Conservation (phyloP, 2,329 filamentous ascomycete genomes). For the Sarocladiaceae sp. region DNA sequence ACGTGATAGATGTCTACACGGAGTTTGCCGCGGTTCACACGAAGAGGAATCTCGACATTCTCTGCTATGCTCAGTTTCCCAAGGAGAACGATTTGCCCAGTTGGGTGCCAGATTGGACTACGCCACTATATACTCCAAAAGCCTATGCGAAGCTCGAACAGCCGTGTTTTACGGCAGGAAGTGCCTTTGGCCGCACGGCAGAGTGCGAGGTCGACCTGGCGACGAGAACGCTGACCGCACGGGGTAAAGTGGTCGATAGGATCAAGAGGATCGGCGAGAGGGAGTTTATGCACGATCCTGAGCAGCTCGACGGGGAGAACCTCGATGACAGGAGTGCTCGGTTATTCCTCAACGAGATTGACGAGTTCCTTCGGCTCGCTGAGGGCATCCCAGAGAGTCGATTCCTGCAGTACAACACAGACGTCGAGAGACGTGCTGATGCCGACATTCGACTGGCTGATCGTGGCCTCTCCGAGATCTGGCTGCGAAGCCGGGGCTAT, state of each 20-base stretch:
- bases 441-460: slow-evolving; percentile 2
- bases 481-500: neutral
- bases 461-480: neutral
- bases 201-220: slow-evolving; percentile 9
- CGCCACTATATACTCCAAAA: slow-evolving; percentile 20
- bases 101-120: slow-evolving; percentile 31
- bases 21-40: slow-evolving; percentile 19
- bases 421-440: neutral
- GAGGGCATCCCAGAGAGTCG: neutral
- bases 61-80: slow-evolving; percentile 25
- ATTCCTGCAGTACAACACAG: neutral
- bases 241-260: slow-evolving; percentile 19
- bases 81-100: slow-evolving; percentile 22
- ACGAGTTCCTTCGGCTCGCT: slow-evolving; percentile 14
- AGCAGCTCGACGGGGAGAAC: neutral
- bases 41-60: slow-evolving; percentile 19
- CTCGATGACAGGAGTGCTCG: slow-evolving; percentile 19
- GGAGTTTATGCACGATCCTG: slow-evolving; percentile 10
- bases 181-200: neutral
- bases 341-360: slow-evolving; percentile 22
- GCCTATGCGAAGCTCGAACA: slow-evolving; percentile 19
- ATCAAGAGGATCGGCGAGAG: slow-evolving; percentile 17
- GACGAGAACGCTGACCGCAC: slow-evolving; percentile 13
- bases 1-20: slow-evolving; percentile 14
- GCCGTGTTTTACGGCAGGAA: slow-evolving; percentile 21